A percentile compares a stretch with the other conserved stretches of the same genome.
Conservation (phyloP, 2,329 filamentous ascomycete genomes). For the Parastagonospora avenae region DNA sequence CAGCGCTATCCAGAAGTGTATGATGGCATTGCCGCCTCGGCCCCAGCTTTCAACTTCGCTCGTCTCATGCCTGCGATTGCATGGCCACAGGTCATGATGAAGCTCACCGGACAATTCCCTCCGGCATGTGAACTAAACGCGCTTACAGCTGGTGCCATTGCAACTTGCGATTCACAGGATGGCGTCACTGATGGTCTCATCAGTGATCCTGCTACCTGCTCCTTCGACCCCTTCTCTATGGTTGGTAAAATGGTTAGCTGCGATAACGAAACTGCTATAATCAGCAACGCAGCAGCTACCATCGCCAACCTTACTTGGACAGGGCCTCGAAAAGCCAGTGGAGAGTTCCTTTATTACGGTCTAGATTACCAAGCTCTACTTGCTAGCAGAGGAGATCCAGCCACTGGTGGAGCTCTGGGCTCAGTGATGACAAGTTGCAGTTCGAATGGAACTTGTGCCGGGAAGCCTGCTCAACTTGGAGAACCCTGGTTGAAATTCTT, state of each 20-base stretch:
- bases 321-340: slow-evolving; percentile 15
- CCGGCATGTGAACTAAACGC: slow-evolving; percentile 30
- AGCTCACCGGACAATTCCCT: slow-evolving; percentile 12
- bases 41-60: slow-evolving; percentile 30
- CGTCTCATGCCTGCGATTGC: slow-evolving; percentile 10
- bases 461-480: not conserved
- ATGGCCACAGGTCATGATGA: slow-evolving; percentile 32
- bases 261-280: slow-evolving; percentile 10
- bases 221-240: slow-evolving; percentile 24
- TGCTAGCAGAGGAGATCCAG: slow-evolving; percentile 2
- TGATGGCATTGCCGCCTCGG: slow-evolving; percentile 38
- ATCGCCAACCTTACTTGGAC: slow-evolving; percentile 22
- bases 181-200: slow-evolving; percentile 31
- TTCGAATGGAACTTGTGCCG: slow-evolving; percentile 10
- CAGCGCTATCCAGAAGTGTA: slow-evolving; percentile 38
- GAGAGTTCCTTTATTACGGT: slow-evolving; percentile 20
- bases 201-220: slow-evolving; percentile 22
- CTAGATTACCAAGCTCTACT: slow-evolving; percentile 14
- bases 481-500: slow-evolving; percentile 18
- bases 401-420: not conserved
- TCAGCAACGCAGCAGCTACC: slow-evolving; percentile 14
- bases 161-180: slow-evolving; percentile 29
- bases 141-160: slow-evolving; percentile 20
- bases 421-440: slow-evolving; percentile 9
- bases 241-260: slow-evolving; percentile 9